A percentile compares a stretch with the other conserved stretches of the same genome.
Evolutionary conservation across 257 asterid genomes (phyloP).

Genomic region (Handroanthus guayacan): DNA sequence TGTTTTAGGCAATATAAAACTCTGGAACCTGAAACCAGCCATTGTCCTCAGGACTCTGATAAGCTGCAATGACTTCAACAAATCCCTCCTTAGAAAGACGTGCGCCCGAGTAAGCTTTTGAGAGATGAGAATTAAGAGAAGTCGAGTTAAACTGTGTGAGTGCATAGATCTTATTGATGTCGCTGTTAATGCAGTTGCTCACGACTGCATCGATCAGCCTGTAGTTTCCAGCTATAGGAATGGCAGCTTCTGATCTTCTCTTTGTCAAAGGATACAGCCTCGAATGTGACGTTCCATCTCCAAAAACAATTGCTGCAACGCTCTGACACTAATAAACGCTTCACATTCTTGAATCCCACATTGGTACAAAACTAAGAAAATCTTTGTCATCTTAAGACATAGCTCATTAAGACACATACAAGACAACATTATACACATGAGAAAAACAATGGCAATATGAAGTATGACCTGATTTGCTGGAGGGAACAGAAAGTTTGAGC

Average conservation of each 20-base stretch:
- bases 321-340: slow-evolving; percentile 58
- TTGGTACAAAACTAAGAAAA: neutral
- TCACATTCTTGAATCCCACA: slow-evolving; percentile 39
- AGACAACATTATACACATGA: neutral
- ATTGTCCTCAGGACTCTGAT: slow-evolving; percentile 76
- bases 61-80: slow-evolving; percentile 86
- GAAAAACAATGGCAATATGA: neutral
- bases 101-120: slow-evolving; percentile 75
- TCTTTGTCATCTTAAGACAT: neutral
- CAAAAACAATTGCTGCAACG: slow-evolving; percentile 94
- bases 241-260: slow-evolving; percentile 79
- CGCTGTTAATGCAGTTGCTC: slow-evolving; percentile 94
- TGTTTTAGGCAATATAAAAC: neutral
- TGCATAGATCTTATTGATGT: slow-evolving; percentile 78
- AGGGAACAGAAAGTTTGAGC: slow-evolving; percentile 47
- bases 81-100: slow-evolving; percentile 64
- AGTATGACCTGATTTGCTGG: slow-evolving; percentile 70
- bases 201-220: slow-evolving; percentile 80
- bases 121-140: slow-evolving; percentile 86
- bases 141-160: slow-evolving; percentile 90
- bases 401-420: neutral
- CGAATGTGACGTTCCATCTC: slow-evolving; percentile 73
- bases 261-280: slow-evolving; percentile 81
- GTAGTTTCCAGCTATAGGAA: slow-evolving; percentile 90
- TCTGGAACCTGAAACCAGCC: slow-evolving; percentile 79